These are phyloP conservation scores for Fusarium tanahbumbuense DNA, from an alignment of 2,329 filamentous ascomycete species.

Conservation along the genomic window DNA sequence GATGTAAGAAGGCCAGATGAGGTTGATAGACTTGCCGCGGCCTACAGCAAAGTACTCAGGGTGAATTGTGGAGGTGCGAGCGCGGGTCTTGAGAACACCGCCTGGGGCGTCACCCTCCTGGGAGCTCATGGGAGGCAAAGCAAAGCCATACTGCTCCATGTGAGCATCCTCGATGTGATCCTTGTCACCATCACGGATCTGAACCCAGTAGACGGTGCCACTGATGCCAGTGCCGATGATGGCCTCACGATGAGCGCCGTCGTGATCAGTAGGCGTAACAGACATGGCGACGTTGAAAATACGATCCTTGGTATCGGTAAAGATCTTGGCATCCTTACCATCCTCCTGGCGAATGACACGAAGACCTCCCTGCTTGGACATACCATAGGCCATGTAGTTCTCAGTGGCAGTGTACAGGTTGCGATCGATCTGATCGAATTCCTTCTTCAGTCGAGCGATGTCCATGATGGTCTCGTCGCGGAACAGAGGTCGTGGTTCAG, in stretches of 20 bases:
- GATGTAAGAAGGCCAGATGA: conserved; percentile 78
- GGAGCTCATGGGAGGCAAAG: conserved; percentile 85
- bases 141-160: conserved; percentile 86
- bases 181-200: conserved; percentile 79
- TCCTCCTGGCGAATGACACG: conserved; percentile 95
- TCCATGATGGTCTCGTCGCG: conserved; percentile 87
- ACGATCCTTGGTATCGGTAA: conserved; percentile 89
- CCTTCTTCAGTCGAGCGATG: conserved; percentile 94
- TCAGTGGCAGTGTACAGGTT: conserved; percentile 90
- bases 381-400: conserved; percentile 92
- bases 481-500: conserved; percentile 71
- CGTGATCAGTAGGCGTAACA: conserved; percentile 68
- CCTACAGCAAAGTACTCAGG: conserved; percentile 96
- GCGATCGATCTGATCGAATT: conserved; percentile 96
- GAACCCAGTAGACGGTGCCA: conserved; percentile 95
- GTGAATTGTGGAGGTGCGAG: conserved; percentile 87
- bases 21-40: conserved; percentile 94
- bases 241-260: conserved; percentile 74
- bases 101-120: conserved; percentile 92
- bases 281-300: conserved; percentile 95
- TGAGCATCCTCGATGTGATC: conserved; percentile 83
- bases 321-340: conserved; percentile 90
- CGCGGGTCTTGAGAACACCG: conserved; percentile 94
- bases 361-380: conserved; percentile 92
- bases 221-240: conserved; percentile 94